Percentiles rank a stretch among this genome's conserved stretches.
phyloP scores from a whole-genome alignment of 2,329 filamentous ascomycete genomes.

The Ophiostoma quercus region DNA sequence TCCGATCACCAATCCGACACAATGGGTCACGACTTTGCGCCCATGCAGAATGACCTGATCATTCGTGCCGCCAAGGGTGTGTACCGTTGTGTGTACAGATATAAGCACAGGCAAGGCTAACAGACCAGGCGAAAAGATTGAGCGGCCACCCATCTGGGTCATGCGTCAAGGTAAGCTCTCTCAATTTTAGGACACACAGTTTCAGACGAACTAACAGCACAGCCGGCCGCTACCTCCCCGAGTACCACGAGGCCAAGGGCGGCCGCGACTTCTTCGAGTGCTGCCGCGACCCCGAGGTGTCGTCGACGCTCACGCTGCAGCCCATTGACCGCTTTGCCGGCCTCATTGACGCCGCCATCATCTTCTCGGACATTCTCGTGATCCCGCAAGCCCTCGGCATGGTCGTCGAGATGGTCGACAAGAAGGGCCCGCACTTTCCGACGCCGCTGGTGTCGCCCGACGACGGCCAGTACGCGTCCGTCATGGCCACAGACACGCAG shows the following conservation, averaged over 20 bases:
- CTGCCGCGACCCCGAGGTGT: slow-evolving; percentile 87
- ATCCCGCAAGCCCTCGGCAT: slow-evolving; percentile 98
- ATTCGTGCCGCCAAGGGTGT: slow-evolving; percentile 83
- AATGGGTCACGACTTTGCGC: slow-evolving; percentile 70
- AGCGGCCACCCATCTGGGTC: slow-evolving; percentile 94
- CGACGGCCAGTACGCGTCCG: slow-evolving; percentile 74
- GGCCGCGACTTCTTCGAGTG: slow-evolving; percentile 93
- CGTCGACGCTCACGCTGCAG: slow-evolving; percentile 88
- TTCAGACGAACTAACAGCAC: background rate
- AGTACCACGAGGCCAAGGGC: slow-evolving; percentile 95
- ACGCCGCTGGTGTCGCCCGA: slow-evolving; percentile 71
- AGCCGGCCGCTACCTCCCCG: slow-evolving; percentile 95
- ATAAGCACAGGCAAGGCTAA: background rate
- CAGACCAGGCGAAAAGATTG: slow-evolving; percentile 71
- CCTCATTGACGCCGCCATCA: slow-evolving; percentile 92
- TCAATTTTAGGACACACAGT: too few relatives aligned
- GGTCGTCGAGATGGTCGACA: slow-evolving; percentile 97
- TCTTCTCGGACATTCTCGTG: slow-evolving; percentile 97
- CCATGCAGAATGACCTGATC: slow-evolving; percentile 87
- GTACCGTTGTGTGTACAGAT: slow-evolving; percentile 22
- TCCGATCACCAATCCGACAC: background rate
- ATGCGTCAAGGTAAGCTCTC: slow-evolving; percentile 83
- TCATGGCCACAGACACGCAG: slow-evolving; percentile 74
- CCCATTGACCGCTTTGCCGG: slow-evolving; percentile 87
- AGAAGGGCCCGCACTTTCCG: slow-evolving; percentile 93